Percentiles rank a stretch among this genome's conserved stretches.
phyloP scores from a whole-genome alignment of 208 protist species.

The Porcisia deanei region DNA sequence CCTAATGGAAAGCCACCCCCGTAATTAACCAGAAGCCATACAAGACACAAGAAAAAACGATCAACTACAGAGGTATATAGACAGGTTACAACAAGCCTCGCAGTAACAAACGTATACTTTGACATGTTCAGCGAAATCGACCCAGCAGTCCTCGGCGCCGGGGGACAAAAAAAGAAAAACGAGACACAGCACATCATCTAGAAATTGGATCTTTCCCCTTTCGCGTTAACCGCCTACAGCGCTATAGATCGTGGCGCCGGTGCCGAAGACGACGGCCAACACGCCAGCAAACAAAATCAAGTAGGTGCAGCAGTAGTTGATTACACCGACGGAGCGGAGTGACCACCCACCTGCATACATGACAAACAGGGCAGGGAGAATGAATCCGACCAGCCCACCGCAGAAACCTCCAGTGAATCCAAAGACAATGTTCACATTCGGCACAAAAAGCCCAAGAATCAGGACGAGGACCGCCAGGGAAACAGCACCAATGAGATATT shows the following conservation, averaged over 20 bases:
- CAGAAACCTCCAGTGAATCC: constrained; percentile 55
- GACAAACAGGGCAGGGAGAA: constrained; percentile 62
- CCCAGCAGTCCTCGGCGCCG: neutral
- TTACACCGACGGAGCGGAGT: constrained; percentile 30
- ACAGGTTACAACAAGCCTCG: neutral
- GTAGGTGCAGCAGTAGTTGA: constrained; percentile 53
- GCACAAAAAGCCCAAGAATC: constrained; percentile 61
- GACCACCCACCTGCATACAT: constrained; percentile 59
- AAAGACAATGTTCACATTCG: constrained; percentile 74
- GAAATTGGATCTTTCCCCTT: neutral
- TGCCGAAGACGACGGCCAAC: constrained; percentile 61
- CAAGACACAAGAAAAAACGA: neutral
- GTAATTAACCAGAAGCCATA: neutral
- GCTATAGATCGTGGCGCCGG: constrained; percentile 48
- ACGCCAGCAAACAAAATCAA: constrained; percentile 54
- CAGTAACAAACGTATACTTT: neutral
- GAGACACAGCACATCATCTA: neutral
- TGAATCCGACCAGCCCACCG: constrained; percentile 64
- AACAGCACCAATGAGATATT: constrained; percentile 32
- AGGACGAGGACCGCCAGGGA: constrained; percentile 32
- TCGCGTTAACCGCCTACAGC: constrained; percentile 7
- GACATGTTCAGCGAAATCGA: neutral
- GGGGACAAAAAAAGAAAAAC: neutral
- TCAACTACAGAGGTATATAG: neutral
- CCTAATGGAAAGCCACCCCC: neutral